Conservation (phyloP, 768 basidiomycete genomes). For the Galerina marginata region DNA sequence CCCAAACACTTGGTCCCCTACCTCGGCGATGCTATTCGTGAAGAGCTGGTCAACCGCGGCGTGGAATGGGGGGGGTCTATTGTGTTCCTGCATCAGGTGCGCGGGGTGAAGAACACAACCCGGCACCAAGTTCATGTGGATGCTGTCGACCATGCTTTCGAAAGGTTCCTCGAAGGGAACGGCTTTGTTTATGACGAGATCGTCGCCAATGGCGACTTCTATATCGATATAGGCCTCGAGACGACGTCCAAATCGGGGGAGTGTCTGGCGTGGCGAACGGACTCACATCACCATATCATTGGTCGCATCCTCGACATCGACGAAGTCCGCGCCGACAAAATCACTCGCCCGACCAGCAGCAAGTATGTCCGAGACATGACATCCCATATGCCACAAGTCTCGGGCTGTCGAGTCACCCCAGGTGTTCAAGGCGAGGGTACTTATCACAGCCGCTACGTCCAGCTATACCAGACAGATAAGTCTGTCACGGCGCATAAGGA, state of each 20-base stretch:
- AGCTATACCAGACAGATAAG: constrained; percentile 41
- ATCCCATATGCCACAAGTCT: constrained; percentile 33
- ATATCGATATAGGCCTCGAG: constrained; percentile 36
- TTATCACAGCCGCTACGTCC: constrained; percentile 28
- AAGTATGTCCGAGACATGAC: constrained; percentile 31
- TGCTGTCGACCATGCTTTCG: neutral
- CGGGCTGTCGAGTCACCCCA: constrained; percentile 35
- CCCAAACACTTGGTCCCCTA: neutral
- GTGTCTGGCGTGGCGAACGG: constrained; percentile 38
- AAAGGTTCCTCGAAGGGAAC: constrained; percentile 5
- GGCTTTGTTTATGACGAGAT: neutral
- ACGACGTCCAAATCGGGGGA: constrained; percentile 16
- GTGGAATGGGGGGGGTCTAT: constrained; percentile 23
- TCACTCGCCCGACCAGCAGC: constrained; percentile 26
- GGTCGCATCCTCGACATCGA: constrained; percentile 15
- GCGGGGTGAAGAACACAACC: constrained; percentile 29
- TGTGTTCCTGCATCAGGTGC: constrained; percentile 34
- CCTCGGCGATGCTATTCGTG: constrained; percentile 24
- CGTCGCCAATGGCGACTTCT: constrained; percentile 23
- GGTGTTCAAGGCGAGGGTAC: constrained; percentile 22
- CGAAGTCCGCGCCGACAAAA: constrained; percentile 16
- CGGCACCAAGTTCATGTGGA: constrained; percentile 8
- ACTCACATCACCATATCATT: constrained; percentile 29
- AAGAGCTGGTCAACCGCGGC: neutral
- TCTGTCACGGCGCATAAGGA: constrained; percentile 28